Evolutionary conservation across 2,329 filamentous ascomycete species (phyloP), one percentile per base, ranked within the genome.

Genomic region (Fusarium sp.): DNA sequence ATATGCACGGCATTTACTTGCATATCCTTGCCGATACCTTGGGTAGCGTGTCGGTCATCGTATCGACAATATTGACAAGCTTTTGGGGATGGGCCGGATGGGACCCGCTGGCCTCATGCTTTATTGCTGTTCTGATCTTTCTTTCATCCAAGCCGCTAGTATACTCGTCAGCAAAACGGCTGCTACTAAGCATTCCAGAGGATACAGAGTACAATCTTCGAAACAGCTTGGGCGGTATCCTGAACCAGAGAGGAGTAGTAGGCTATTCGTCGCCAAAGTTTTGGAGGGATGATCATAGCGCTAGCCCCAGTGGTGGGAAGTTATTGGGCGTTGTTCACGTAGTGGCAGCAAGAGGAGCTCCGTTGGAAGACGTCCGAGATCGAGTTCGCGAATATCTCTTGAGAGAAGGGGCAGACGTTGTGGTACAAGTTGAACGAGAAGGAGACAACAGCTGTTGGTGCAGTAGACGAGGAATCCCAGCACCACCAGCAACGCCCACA

Each of bases 1-100:
- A 99, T 80, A 98, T 99, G 95, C 85, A 96, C 77, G 96, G 96
- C 18, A 98, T 99, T 75, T 99, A 97, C 82, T 86, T 99, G 26
- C 96, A 99, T 79, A 94, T 99, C 57, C 87, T 98, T 34, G 96
- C 96, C 11, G 96, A 99, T 81, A 97, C 96, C 0, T 90, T 98
- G 36, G 96, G 96, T 32, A 98, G 95, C 62, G 93, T 95, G 3
- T 96, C 96, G 2, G 96, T 99, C 54, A 98, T 99, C 70, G 90
- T 95, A 39, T 98, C 95, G 13, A 99, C 96, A 0, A 85, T 94
- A 2, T 86, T 98, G 28, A 97, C 97, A 1, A 92, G 97, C 79
- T 91, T 94, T 77, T 93, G 94, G 79, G 93, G 93, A 22, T 98
- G 96, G 95, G 89, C 94, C 12, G 94, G 96, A 30, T 99, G 96